Evolutionary conservation across 139 green algal genomes (phyloP), one percentile per base, ranked within the genome.

Genomic region (Tetradesmus lagerheimii): DNA sequence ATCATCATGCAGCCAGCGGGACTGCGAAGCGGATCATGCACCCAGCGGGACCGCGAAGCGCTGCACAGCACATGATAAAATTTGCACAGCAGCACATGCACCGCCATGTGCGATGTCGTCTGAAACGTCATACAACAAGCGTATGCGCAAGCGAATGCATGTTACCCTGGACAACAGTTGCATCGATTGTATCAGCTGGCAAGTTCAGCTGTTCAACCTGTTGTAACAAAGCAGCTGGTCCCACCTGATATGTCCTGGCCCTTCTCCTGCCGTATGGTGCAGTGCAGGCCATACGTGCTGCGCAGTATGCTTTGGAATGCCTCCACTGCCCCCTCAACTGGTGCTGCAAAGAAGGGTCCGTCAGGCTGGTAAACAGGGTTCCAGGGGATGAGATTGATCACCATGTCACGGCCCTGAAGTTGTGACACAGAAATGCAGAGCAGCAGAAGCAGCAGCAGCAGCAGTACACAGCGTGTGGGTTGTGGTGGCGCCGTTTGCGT

Each of bases 341-440:
- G 96, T 0, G 96, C 95, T 29, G 91, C 12, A 85, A 96, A 97
- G 38, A 91, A 77, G 5, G 83, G 45, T 1, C 62, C 89, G 8
- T 92, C 64, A 4, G 62, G 83, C 38, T 80, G 38, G 41, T 94
- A 93, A 31, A 97, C 93, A 2, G 97, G 96, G 90, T 99, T 99
- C 95, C 96, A 98, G 1, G 97, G 97, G 62, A 99, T 99, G 25
- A 99, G 90, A 86, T 99, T 99, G 6, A 99, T 41, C 38, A 96
- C 89, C 37, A 98, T 90, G 45, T 95, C 86, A 29, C 76, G 89
- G 31, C 89, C 95, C 78, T 89, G 14, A 11, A 64, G 50, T 11
- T 50, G n/a, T n/a, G n/a, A n/a, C n/a, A n/a, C n/a, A n/a, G n/a
- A n/a, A n/a, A n/a, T n/a, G 45, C 45, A 57, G 11, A 57, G 45